phyloP scores from a whole-genome alignment of 1,139 yeast species.

The Arxiozyma telluris region DNA sequence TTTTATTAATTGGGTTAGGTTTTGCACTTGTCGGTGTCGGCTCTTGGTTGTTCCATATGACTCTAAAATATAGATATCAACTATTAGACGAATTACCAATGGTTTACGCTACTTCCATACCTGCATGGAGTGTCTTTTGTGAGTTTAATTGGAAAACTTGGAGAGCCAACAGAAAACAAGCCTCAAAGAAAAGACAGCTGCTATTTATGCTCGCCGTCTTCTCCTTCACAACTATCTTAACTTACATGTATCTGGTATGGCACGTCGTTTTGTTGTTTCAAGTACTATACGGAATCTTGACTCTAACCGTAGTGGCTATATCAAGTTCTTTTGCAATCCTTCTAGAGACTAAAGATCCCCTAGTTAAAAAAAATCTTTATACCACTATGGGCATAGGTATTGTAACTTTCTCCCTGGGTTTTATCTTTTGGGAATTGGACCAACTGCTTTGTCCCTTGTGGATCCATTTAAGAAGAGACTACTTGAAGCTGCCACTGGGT shows the following conservation, averaged over 20 bases:
- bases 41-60: conserved; percentile 94
- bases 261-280: conserved; percentile 87
- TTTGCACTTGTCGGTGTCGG: conserved; percentile 87
- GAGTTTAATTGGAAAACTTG: conserved; percentile 11
- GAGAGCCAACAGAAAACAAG: conserved; percentile 31
- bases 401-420: conserved; percentile 61
- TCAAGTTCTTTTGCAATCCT: conserved; percentile 41
- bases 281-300: conserved; percentile 51
- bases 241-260: conserved; percentile 55
- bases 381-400: conserved; percentile 53
- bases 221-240: conserved; percentile 45
- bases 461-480: conserved; percentile 50
- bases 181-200: conserved; percentile 18
- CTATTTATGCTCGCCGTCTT: conserved; percentile 36
- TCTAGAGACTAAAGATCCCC: conserved; percentile 31
- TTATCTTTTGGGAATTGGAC: conserved; percentile 69
- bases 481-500: conserved; percentile 83
- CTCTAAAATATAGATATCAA: conserved; percentile 79
- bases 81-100: conserved; percentile 91
- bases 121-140: conserved; percentile 81
- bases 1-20: conserved; percentile 63
- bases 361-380: conserved; percentile 42
- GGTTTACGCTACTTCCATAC: conserved; percentile 95
- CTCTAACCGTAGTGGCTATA: conserved; percentile 49
- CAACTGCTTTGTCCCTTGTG: conserved; percentile 67